Evolutionary conservation across 192 early-diverging fungal genomes (phyloP), one percentile per base, ranked within the genome.

Genomic region (Coemansia sp.): DNA sequence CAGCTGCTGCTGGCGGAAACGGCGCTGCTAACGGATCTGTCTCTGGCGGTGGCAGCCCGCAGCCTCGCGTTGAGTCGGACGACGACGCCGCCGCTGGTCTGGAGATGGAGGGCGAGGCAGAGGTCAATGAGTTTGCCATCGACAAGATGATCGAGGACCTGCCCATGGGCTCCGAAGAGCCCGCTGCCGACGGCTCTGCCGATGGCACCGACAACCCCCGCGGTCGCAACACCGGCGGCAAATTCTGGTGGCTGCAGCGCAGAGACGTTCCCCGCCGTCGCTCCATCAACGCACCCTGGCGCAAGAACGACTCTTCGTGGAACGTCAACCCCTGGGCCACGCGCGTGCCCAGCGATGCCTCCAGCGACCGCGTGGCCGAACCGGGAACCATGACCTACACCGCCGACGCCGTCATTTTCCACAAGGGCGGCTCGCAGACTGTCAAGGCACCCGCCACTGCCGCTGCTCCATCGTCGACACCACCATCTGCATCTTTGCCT

Each of bases 61-160:
- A 55, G 11, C 12, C 42, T 14, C 51, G 71, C 3, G 3, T 56
- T 18, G 71, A 73, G 0, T 22, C 63, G 16, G 80, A 82, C 7
- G 80, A 82, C 16, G 75, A 73, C 0, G 55, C 67, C 7, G 51
- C 68, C 2, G 66, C 56, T 5, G 70, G 56, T 7, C 56, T 71
- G 50, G 79, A 83, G 40, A 77, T 83, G 63, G 80, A 83, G 59
- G 77, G 72, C 55, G 80, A 83, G 59, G 80, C 80, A n/a, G 80
- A 83, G 63, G 60, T 77, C 50, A 83, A 83, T 51, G 80, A 83
- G 61, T 48, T 78, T n/a, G 80, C 69, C 1, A 71, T 84, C 10
- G 83, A 78, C 59, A 78, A 77, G 45, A 76, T 77, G 60, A 66
- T 80, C 38, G 74, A 80, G 17, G 83, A 78, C 31, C 56, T 80